A percentile compares a stretch with the other conserved stretches of the same genome.
Conservation (phyloP, 805 yeast species). For the Candida jianshihensis region DNA sequence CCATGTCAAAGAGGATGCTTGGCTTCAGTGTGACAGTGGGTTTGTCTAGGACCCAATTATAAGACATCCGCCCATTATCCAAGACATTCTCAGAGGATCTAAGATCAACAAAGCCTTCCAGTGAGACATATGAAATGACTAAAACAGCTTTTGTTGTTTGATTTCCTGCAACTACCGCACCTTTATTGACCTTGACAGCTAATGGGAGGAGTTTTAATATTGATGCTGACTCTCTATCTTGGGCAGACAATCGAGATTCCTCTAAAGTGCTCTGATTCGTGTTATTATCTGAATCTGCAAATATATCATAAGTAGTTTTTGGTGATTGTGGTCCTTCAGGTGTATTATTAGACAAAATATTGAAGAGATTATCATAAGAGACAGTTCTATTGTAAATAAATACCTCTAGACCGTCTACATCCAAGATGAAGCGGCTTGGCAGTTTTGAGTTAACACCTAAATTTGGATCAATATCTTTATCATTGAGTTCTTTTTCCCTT, state of each 20-base stretch:
- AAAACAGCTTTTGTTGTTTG: conserved; percentile 65
- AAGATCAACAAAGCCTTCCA: conserved; percentile 53
- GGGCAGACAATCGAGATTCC: neutral
- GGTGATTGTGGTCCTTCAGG: conserved; percentile 9
- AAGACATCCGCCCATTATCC: conserved; percentile 50
- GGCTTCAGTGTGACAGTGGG: conserved; percentile 60
- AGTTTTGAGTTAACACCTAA: conserved; percentile 35
- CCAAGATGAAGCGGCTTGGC: conserved; percentile 50
- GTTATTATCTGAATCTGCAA: conserved; percentile 10
- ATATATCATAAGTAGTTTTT: conserved; percentile 9
- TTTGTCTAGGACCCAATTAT: conserved; percentile 39
- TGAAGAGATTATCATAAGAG: conserved; percentile 65
- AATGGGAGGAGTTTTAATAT: conserved; percentile 50
- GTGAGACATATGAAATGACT: conserved; percentile 50
- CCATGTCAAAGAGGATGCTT: conserved; percentile 55
- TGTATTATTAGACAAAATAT: conserved; percentile 23
- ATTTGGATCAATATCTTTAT: conserved; percentile 13
- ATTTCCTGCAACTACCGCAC: conserved; percentile 78
- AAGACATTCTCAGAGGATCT: conserved; percentile 37
- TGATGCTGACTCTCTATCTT: conserved; percentile 4
- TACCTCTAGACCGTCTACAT: conserved; percentile 72
- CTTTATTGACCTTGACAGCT: conserved; percentile 49
- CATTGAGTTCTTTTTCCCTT: conserved; percentile 14
- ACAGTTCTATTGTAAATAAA: conserved; percentile 74
- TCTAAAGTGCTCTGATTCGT: conserved; percentile 7